A percentile compares a stretch with the other conserved stretches of the same genome.
Conservation (phyloP, 495 filamentous ascomycete species). For the Penicillium dipodomyicola region DNA sequence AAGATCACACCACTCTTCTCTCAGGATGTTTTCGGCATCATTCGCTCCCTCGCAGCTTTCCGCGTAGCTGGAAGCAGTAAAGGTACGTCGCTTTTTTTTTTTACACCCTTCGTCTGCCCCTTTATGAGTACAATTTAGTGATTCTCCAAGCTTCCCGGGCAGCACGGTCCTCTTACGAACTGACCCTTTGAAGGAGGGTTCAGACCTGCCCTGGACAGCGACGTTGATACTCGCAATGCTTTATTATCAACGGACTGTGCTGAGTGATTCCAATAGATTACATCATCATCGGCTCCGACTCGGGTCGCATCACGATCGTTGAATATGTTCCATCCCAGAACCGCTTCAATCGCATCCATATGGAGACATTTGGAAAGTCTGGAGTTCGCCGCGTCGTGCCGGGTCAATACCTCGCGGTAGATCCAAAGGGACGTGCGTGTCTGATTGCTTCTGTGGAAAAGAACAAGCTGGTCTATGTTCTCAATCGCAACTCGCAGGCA, state of each 20-base stretch:
- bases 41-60: conserved; percentile 82
- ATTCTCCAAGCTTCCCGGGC: conserved; percentile 73
- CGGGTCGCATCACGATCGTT: conserved; percentile 88
- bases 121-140: conserved; percentile 79
- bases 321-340: conserved; percentile 89
- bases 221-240: conserved; percentile 34
- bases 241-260: conserved; percentile 45
- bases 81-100: conserved; percentile 65
- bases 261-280: conserved; percentile 75
- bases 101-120: conserved; percentile 37
- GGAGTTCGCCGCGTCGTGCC: conserved; percentile 93
- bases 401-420: conserved; percentile 89
- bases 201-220: conserved; percentile 46
- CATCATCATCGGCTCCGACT: conserved; percentile 92
- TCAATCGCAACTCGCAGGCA: conserved; percentile 91
- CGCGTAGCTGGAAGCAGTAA: conserved; percentile 89
- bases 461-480: conserved; percentile 98
- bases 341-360: conserved; percentile 81
- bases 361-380: conserved; percentile 97
- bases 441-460: conserved; percentile 94
- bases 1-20: conserved; percentile 83
- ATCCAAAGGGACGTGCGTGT: conserved; percentile 93
- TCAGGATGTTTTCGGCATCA: conserved; percentile 94
- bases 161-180: conserved; percentile 45
- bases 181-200: conserved; percentile 30